Percentiles rank a stretch among this genome's conserved stretches.
Evolutionary conservation across 805 yeast species (phyloP).

Genomic region (Wickerhamomyces sydowiorum): DNA sequence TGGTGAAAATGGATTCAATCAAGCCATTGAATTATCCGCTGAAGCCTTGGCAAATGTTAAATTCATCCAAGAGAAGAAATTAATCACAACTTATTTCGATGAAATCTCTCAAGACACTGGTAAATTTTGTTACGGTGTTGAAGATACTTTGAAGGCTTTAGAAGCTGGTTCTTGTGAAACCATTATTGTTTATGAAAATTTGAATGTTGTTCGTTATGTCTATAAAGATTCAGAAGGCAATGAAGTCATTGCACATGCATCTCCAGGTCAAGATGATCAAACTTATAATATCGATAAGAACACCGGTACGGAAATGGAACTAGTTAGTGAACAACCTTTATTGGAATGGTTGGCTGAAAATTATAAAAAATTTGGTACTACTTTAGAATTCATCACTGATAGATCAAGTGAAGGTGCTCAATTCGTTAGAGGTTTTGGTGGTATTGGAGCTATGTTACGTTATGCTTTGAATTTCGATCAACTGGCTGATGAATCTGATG

Average conservation of each 20-base stretch:
- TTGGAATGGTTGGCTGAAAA: constrained; percentile 98
- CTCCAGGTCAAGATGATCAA: constrained; percentile 70
- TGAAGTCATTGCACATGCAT: constrained; percentile 65
- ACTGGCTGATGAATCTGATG: constrained; percentile 84
- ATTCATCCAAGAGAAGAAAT: constrained; percentile 96
- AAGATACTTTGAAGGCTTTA: constrained; percentile 91
- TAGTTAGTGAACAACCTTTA: constrained; percentile 75
- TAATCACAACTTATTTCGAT: constrained; percentile 87
- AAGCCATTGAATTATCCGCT: constrained; percentile 96
- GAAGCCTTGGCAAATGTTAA: constrained; percentile 96
- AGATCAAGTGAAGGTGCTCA: constrained; percentile 98
- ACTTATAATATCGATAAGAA: constrained; percentile 72
- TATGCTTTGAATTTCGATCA: constrained; percentile 97
- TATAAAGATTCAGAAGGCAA: constrained; percentile 79
- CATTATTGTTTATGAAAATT: constrained; percentile 87
- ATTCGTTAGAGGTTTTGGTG: constrained; percentile 97
- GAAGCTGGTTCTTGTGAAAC: constrained; percentile 95
- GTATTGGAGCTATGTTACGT: constrained; percentile 94
- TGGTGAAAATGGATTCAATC: constrained; percentile 99
- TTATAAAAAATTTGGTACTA: constrained; percentile 91
- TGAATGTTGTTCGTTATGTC: constrained; percentile 78
- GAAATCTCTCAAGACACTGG: constrained; percentile 98
- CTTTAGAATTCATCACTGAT: constrained; percentile 93
- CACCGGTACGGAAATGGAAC: constrained; percentile 90
- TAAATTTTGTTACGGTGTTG: constrained; percentile 95